phyloP scores from a whole-genome alignment of 176 grass and related monocot species.

The Eleusine coracana region DNA sequence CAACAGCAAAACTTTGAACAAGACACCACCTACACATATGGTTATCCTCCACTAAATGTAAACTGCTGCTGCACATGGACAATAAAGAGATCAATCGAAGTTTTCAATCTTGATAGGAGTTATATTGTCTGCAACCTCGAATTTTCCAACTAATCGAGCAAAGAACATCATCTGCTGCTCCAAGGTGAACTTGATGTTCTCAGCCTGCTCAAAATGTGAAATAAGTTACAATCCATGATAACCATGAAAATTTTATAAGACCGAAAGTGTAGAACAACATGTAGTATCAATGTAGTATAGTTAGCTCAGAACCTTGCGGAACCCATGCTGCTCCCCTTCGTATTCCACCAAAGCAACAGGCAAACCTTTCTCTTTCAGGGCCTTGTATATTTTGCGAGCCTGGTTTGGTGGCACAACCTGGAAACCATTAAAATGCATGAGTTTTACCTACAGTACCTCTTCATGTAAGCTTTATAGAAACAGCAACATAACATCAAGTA shows the following conservation, averaged over 20 bases:
- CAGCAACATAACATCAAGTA: not conserved
- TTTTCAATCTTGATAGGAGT: constrained; percentile 87
- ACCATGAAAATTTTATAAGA: not conserved
- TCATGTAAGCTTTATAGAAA: not conserved
- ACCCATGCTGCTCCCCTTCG: constrained; percentile 91
- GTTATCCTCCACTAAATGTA: not conserved
- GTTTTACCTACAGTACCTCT: not conserved
- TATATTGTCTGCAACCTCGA: constrained; percentile 81
- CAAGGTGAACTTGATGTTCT: constrained; percentile 94
- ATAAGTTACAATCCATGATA: not conserved
- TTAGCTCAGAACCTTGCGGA: constrained; percentile 65
- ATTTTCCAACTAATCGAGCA: constrained; percentile 71
- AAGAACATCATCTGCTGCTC: constrained; percentile 95
- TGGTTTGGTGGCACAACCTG: constrained; percentile 88
- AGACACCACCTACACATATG: not conserved
- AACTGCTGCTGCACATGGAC: not conserved
- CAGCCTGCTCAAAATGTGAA: constrained; percentile 56
- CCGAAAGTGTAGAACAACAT: not conserved
- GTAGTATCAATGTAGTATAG: not conserved
- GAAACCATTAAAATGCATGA: not conserved
- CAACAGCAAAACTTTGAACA: not conserved
- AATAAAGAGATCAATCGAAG: constrained; percentile 55
- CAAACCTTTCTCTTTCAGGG: constrained; percentile 82
- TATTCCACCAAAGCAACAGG: constrained; percentile 97
- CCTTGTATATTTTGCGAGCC: constrained; percentile 77